Evolutionary conservation across 768 basidiomycete species (phyloP), one percentile per base, ranked within the genome.

Genomic region (Vararia minispora): DNA sequence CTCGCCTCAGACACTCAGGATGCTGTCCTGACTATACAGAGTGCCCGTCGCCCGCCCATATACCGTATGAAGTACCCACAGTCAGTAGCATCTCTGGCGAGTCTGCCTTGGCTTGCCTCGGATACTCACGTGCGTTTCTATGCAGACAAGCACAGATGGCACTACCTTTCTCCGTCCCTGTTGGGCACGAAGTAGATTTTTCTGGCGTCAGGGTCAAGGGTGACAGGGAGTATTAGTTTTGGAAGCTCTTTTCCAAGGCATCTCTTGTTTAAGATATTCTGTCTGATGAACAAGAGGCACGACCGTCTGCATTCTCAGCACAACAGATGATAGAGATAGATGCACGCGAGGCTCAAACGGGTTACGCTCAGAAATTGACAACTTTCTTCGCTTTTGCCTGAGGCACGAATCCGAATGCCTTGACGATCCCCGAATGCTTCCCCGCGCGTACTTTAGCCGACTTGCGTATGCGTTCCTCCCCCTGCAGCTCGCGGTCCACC

Each of bases 21-120:
- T 39, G 60, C 66, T 8, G 59, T 52, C 31, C 46, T 66, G 37
- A 48, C 75, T 8, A 51, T 74, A 26, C 48, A 65, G 50, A 46
- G 64, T 59, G 49, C 64, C 54, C 57, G 65, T 57, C 51, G 68
- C 61, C 49, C 66, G 35, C 44, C 43, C 12, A 66, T 80, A 27
- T 73, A 76, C 54, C 69, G 80, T 28, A 77, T 72, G 53, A 68
- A 79, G 47, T 81, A 76, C 54, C 78, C 83, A 37, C 78, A 82
- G 85, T 88, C 48, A 57, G 82, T 70, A 27, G 20, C 20, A 6
- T n/a, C n/a, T n/a, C n/a, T n/a, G n/a, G n/a, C n/a, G n/a, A 31
- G 42, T 44, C 16, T 35, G 9, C 2, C 31, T 18, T 31, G 28
- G 18, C 10, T 31, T 25, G 20, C 14, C n/a, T 20, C 14, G 9